Evolutionary conservation across 2,329 filamentous ascomycete genomes (phyloP), one percentile per base, ranked within the genome.

Genomic region (Cucurbitaria berberidis): DNA sequence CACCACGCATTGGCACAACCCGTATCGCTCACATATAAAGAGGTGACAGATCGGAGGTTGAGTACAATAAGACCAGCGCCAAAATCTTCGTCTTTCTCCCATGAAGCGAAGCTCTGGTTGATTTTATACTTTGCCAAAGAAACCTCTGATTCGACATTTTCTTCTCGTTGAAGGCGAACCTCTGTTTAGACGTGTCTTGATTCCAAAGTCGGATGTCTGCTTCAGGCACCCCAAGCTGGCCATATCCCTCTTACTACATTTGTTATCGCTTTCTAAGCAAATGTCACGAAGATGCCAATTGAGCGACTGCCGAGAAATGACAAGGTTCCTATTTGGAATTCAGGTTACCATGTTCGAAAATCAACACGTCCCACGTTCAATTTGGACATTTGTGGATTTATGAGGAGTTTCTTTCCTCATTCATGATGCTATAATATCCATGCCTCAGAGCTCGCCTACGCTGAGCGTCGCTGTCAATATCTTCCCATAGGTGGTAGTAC

Each of bases 71-170:
- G 53, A 59, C 49, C 56, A 62, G 59, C 59, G 56, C 44, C 48
- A n/a, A 54, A 13, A 38, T 35, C 4, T 48, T 38, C 40, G 5
- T 46, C 21, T 26, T 43, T 51, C 34, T 21, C 8, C 18, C 32
- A n/a, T 40, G 34, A 38, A 44, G 67, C 66, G 66, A 56, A 70
- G 60, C 64, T 61, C 68, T 70, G 58, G 21, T 46, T 43, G 48
- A 60, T 55, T 56, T 44, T 21, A n/a, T 3, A 22, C 11, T 56
- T 57, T 30, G 18, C 9, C 10, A 45, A 60, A 55, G 47, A 57
- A 58, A 62, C 51, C 60, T 67, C 64, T 66, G 62, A 38, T 49
- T 56, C 48, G 45, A 22, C 45, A 35, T 27, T 47, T 43, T 46
- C 7, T 13, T 43, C 26, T n/a, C 21, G 30, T 10, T 16, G 42